A percentile compares a stretch with the other conserved stretches of the same genome.
Conservation (phyloP, 169 alveolate genomes). For the Cytauxzoon felis region DNA sequence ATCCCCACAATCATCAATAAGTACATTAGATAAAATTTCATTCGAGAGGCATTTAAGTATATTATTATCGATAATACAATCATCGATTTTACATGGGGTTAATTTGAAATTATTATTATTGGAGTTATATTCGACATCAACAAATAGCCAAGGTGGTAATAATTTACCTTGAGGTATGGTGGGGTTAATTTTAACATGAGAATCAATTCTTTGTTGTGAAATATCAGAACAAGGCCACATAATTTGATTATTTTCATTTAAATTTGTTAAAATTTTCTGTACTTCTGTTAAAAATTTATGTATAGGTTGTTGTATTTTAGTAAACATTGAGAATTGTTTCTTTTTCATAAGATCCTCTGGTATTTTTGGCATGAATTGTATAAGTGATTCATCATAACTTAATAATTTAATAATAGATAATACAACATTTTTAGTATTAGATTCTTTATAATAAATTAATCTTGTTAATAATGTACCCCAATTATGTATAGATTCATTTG, state of each 20-base stretch:
- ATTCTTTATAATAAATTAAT: conserved; percentile 64
- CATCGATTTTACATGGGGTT: conserved; percentile 30
- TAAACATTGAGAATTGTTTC: conserved; percentile 39
- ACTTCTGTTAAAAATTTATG: conserved; percentile 61
- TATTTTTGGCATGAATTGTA: conserved; percentile 64
- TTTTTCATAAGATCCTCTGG: conserved; percentile 57
- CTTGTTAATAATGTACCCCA: conserved; percentile 73
- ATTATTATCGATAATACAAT: too few species aligned
- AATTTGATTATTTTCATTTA: conserved; percentile 39
- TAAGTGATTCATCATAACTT: conserved; percentile 51
- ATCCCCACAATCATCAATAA: too few species aligned
- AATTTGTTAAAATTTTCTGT: conserved; percentile 42
- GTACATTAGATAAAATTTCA: too few species aligned
- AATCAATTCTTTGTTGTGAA: conserved; percentile 35
- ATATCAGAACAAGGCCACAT: conserved; percentile 37
- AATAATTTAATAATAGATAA: conserved; percentile 64
- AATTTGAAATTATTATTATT: conserved; percentile 7
- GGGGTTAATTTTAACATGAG: conserved; percentile 31
- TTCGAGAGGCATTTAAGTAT: too few species aligned
- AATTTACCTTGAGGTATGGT: conserved; percentile 31
- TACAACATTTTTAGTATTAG: conserved; percentile 60
- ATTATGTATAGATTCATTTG: conserved; percentile 61
- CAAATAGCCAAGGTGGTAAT: conserved; percentile 57
- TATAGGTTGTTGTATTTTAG: conserved; percentile 53
- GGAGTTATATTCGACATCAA: conserved; percentile 24